Evolutionary conservation across 768 basidiomycete species (phyloP), one percentile per base, ranked within the genome.

Genomic region (Boletellus ananiceps): DNA sequence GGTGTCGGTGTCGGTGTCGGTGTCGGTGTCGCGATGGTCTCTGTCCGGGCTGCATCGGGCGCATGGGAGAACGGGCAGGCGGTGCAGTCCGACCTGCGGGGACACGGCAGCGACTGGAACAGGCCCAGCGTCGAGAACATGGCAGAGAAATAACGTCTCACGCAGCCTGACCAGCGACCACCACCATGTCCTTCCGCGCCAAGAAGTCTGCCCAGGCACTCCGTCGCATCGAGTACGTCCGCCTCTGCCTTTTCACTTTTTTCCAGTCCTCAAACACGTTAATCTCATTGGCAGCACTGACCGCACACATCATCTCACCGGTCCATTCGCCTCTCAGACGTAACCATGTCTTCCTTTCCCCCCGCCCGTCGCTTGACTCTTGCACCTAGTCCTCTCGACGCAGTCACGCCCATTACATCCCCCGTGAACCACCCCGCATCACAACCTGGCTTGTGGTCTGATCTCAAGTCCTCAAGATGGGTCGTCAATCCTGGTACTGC

Each of bases 11-110:
- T 29, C 14, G 40, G 29, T 2, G 47, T 51, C 0, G 40, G 35
- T 33, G 56, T 46, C 16, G 54, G 44, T n/a, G 40, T 8, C 9
- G 21, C 5, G 39, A 40, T 59, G 50, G 18, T 68, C 52, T 31
- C 59, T 18, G 32, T 21, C 57, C 18, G 65, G 0, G 66, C 66
- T 11, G 73, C 54, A 44, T 74, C 70, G 8, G 62, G 41, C 0
- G 67, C 62, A 62, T 91, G 90, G 16, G 83, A 84, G 67, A 85
- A 90, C 14, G 86, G 55, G 63, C 90, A 93, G 23, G n/a, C 14
- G 31, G 69, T 60, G 8, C 88, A 89, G 34, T 64, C 49, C 2
- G 59, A 42, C 47, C 47, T 58, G 23, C 81, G 74, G 5, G 88
- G 88, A 70, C 88, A 91, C 8, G 75, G 63, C 11, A 84, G 56